Conservation (phyloP, 371 early-diverging fungal genomes). For the Mucor sp. region DNA sequence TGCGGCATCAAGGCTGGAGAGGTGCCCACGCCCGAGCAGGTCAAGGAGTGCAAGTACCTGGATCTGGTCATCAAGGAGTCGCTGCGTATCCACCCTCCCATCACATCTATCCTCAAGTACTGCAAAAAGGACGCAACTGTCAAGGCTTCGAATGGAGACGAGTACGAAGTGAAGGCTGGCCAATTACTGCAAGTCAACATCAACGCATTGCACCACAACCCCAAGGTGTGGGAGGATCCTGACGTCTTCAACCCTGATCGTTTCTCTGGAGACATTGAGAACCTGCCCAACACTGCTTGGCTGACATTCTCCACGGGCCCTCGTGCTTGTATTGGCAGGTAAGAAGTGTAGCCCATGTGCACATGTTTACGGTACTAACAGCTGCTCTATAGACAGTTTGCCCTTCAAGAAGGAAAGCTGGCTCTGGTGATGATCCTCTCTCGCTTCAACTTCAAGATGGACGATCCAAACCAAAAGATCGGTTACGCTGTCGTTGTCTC, state of each 20-base stretch:
- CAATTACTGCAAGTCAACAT: conserved; percentile 42
- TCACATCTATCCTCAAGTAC: conserved; percentile 43
- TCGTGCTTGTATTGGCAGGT: conserved; percentile 38
- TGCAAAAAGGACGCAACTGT: conserved; percentile 42
- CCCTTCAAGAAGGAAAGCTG: conserved; percentile 36
- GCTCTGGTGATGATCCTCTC: conserved; percentile 34
- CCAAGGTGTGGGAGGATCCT: conserved; percentile 27
- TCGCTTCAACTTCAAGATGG: conserved; percentile 18
- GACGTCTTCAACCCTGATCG: conserved; percentile 13
- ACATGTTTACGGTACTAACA: too few relatives aligned
- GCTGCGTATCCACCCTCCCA: conserved; percentile 44
- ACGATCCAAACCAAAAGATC: conserved; percentile 8
- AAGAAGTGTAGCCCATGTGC: not conserved
- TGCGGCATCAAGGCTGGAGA: conserved; percentile 28
- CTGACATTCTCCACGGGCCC: conserved; percentile 35
- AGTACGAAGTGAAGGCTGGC: conserved; percentile 22
- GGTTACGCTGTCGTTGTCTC: conserved; percentile 11
- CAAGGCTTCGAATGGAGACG: conserved; percentile 30
- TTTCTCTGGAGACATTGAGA: conserved; percentile 12
- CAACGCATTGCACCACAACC: conserved; percentile 33
- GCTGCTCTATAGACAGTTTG: not conserved
- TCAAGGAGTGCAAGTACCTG: conserved; percentile 41
- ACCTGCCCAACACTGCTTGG: conserved; percentile 25
- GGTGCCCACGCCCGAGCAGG: conserved; percentile 37
- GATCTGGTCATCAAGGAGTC: conserved; percentile 43